Percentiles rank a stretch among this genome's conserved stretches.
These are phyloP conservation scores for Lagenaria siceraria DNA, from an alignment of 306 rosid species.

Conservation along the genomic window DNA sequence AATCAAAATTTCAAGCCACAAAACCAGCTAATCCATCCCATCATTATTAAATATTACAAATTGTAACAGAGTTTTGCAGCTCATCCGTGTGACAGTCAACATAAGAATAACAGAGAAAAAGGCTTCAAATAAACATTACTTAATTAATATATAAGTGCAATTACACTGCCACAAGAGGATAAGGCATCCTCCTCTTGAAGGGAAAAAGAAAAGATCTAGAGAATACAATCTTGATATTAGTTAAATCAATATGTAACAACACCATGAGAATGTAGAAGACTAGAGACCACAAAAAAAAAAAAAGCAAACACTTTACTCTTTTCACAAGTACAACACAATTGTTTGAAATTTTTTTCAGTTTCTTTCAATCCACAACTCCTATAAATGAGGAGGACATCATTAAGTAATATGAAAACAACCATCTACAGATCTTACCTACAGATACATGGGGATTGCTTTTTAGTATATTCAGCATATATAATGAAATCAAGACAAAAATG, in stretches of 20 bases:
- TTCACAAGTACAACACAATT: constrained; percentile 1
- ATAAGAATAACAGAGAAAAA: neutral
- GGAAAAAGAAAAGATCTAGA: neutral
- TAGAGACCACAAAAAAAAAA: neutral
- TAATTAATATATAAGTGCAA: too few relatives aligned
- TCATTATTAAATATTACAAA: neutral
- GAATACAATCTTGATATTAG: neutral
- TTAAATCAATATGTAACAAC: neutral
- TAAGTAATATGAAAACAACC: constrained; percentile 3
- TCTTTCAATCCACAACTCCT: constrained; percentile 6
- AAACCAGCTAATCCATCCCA: neutral
- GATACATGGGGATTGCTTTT: neutral
- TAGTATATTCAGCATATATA: constrained; percentile 1
- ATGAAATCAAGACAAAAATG: constrained; percentile 2
- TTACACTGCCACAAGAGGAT: too few relatives aligned
- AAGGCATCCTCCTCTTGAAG: neutral
- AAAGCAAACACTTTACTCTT: neutral
- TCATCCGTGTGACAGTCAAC: neutral
- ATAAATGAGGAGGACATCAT: neutral
- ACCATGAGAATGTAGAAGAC: neutral
- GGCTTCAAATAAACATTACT: neutral
- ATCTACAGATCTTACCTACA: constrained; percentile 10
- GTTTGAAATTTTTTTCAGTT: neutral
- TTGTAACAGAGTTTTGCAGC: neutral
- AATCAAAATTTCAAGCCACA: neutral